Percentiles rank a stretch among this genome's conserved stretches.
These are phyloP conservation scores for Marvania coccoides DNA, from an alignment of 139 green algal genomes.

Conservation along the genomic window DNA sequence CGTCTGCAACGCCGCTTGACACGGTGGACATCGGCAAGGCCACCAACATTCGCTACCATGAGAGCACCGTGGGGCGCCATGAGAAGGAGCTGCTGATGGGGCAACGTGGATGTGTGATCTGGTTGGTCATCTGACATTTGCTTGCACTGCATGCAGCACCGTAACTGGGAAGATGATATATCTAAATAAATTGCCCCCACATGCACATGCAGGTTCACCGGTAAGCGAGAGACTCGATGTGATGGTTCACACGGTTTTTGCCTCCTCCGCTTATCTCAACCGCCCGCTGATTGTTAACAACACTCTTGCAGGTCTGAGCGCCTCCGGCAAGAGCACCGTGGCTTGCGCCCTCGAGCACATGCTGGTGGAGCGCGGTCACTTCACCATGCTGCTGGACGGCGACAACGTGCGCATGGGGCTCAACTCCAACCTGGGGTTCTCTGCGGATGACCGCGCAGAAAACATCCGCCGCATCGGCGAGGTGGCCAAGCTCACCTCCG, in stretches of 20 bases:
- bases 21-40: constrained; percentile 45
- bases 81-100: constrained; percentile 73
- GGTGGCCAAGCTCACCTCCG: constrained; percentile 88
- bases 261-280: neutral
- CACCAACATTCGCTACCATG: constrained; percentile 90
- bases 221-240: too few relatives aligned
- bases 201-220: too few relatives aligned
- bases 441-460: constrained; percentile 70
- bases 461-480: constrained; percentile 94
- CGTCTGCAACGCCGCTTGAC: neutral
- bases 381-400: constrained; percentile 83
- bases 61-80: constrained; percentile 35
- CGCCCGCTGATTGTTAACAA: too few relatives aligned
- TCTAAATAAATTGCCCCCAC: too few relatives aligned
- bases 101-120: constrained; percentile 81
- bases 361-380: constrained; percentile 60
- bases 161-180: too few relatives aligned
- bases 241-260: constrained; percentile 73
- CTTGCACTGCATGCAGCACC: too few relatives aligned
- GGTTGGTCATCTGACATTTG: too few relatives aligned
- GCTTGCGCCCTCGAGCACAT: constrained; percentile 74
- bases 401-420: constrained; percentile 94
- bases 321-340: constrained; percentile 64
- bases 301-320: constrained; percentile 63
- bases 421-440: constrained; percentile 93